A percentile compares a stretch with the other conserved stretches of the same genome.
phyloP scores from a whole-genome alignment of 805 yeast genomes.

The Teunomyces atbi region DNA sequence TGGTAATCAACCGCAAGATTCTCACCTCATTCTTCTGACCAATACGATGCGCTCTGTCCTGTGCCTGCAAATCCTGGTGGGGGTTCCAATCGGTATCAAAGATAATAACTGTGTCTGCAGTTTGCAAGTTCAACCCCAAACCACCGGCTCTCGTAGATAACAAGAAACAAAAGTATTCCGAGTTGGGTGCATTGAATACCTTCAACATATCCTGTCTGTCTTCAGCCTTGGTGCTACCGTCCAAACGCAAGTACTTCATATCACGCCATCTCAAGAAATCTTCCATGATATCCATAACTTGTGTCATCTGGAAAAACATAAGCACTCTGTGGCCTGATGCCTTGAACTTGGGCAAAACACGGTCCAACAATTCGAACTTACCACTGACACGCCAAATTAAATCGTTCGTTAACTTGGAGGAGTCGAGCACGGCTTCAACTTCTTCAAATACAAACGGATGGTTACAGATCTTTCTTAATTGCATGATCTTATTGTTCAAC shows the following conservation, averaged over 20 bases:
- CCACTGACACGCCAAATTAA: conserved; percentile 76
- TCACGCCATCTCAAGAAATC: conserved; percentile 68
- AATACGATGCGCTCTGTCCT: conserved; percentile 86
- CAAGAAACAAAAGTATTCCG: conserved; percentile 76
- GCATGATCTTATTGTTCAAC: conserved; percentile 80
- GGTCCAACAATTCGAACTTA: conserved; percentile 74
- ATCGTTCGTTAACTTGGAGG: conserved; percentile 60
- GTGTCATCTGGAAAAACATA: conserved; percentile 87
- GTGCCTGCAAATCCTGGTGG: conserved; percentile 88
- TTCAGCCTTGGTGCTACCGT: conserved; percentile 82
- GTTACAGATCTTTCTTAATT: conserved; percentile 77
- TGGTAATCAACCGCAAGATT: conserved; percentile 74
- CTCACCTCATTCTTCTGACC: conserved; percentile 88
- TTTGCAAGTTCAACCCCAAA: conserved; percentile 79
- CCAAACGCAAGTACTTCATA: conserved; percentile 72
- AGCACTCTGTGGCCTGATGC: conserved; percentile 75
- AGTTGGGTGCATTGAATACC: conserved; percentile 68
- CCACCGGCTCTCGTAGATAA: conserved; percentile 90
- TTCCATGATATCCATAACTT: conserved; percentile 88
- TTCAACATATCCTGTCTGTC: conserved; percentile 76
- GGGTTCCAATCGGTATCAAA: conserved; percentile 92
- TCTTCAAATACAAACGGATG: conserved; percentile 88
- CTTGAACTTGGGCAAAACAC: conserved; percentile 72
- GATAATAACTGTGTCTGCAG: conserved; percentile 83
- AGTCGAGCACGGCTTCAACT: conserved; percentile 68